Evolutionary conservation across 192 early-diverging fungal species (phyloP).

Genomic region (Entrophospora sp.): DNA sequence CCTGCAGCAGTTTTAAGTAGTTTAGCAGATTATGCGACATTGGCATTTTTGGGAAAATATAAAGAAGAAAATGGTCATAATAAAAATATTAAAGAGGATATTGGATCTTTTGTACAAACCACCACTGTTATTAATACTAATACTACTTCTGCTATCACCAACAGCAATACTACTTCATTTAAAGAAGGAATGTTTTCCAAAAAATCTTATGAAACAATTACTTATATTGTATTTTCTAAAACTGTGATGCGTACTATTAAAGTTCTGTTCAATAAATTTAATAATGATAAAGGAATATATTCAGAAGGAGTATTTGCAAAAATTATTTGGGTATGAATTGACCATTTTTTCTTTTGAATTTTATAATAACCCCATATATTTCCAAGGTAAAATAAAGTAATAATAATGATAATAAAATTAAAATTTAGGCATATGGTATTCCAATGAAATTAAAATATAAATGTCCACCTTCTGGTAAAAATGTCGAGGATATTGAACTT

Average conservation of each 20-base stretch:
- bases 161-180: background rate
- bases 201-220: slow-evolving; percentile 36
- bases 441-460: slow-evolving; percentile 69
- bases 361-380: no score
- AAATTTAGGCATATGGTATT: slow-evolving; percentile 47
- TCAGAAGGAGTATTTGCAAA: slow-evolving; percentile 41
- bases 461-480: slow-evolving; percentile 61
- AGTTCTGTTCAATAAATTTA: slow-evolving; percentile 46
- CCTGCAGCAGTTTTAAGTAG: slow-evolving; percentile 32
- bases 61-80: background rate
- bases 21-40: slow-evolving; percentile 34
- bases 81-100: no score
- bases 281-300: slow-evolving; percentile 41
- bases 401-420: background rate
- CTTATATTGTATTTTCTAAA: slow-evolving; percentile 71
- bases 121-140: no score
- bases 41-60: slow-evolving; percentile 25
- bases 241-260: slow-evolving; percentile 45
- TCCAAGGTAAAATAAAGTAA: background rate
- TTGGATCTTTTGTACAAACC: no score
- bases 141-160: no score
- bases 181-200: background rate
- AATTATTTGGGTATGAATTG: slow-evolving; percentile 31
- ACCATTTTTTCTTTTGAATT: background rate
- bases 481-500: slow-evolving; percentile 64